Percentiles rank a stretch among this genome's conserved stretches.
Conservation (phyloP, 2,329 filamentous ascomycete species). For the Neofusicoccum umdonicola region DNA sequence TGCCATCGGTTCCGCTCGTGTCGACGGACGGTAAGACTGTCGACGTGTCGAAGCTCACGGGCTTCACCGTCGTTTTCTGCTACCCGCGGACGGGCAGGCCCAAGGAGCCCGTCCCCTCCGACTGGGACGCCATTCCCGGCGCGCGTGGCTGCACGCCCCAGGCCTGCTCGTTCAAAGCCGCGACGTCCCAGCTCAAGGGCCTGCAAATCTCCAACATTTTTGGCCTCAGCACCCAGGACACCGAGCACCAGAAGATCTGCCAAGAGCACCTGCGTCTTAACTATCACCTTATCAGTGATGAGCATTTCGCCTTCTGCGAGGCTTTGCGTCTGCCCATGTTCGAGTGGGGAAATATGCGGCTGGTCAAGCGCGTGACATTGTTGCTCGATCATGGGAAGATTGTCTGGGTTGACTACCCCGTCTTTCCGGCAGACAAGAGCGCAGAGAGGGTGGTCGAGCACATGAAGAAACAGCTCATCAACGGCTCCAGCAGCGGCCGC, state of each 20-base stretch:
- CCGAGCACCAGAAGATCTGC: slow-evolving; percentile 40
- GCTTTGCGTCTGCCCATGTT: slow-evolving; percentile 39
- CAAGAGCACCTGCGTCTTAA: slow-evolving; percentile 39
- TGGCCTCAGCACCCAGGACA: slow-evolving; percentile 41
- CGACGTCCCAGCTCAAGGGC: slow-evolving; percentile 26
- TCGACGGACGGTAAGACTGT: slow-evolving; percentile 32
- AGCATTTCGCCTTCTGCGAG: slow-evolving; percentile 34
- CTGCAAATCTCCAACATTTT: slow-evolving; percentile 37
- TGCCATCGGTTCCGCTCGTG: slow-evolving; percentile 32
- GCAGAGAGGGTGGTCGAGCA: slow-evolving; percentile 38
- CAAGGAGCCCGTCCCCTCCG: slow-evolving; percentile 39
- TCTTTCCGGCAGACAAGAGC: slow-evolving; percentile 42
- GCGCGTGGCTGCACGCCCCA: slow-evolving; percentile 46
- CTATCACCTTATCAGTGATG: slow-evolving; percentile 43
- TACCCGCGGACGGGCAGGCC: slow-evolving; percentile 42
- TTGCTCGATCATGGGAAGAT: slow-evolving; percentile 41
- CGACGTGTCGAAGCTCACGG: slow-evolving; percentile 35
- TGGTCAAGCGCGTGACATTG: slow-evolving; percentile 41
- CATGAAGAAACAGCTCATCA: slow-evolving; percentile 5
- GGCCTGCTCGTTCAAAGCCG: slow-evolving; percentile 45
- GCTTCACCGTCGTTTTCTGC: slow-evolving; percentile 43
- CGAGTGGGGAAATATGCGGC: slow-evolving; percentile 36
- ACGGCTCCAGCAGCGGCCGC: not conserved
- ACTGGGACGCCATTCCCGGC: slow-evolving; percentile 44
- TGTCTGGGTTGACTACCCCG: slow-evolving; percentile 44